Evolutionary conservation across 805 yeast species (phyloP), one percentile per base, ranked within the genome.

Genomic region (Suhomyces vadensis): DNA sequence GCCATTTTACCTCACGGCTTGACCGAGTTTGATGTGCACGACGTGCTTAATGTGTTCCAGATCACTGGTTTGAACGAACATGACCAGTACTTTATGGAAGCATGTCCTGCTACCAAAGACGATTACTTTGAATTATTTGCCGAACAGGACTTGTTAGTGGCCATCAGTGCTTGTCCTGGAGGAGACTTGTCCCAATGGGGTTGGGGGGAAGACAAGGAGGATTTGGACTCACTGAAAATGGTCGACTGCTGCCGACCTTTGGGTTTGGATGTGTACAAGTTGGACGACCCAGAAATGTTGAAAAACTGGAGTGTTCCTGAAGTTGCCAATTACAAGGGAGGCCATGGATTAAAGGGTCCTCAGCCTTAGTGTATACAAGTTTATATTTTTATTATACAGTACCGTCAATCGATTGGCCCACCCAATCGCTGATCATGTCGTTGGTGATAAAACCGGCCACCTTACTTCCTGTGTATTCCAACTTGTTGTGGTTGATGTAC

Each of bases 111-210:
- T 2, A 65, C 73, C 26, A 61, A 67, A 35, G 78, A 73, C 10
- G 87, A 82, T 54, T 80, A 78, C 58, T 81, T 82, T 53, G 87
- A 82, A 60, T 71, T 79, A 57, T 82, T 81, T 61, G 86, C 86
- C 3, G 87, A 82, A 54, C 78, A 77, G 37, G 87, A 82, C 54
- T 61, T 82, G 46, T 61, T 82, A 39, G 78, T 83, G 51, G 87
- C 87, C 6, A 73, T 82, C 38, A 74, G 81, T 43, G 82, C 86
- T 6, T 82, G 86, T 58, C 87, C 86, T 3, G 87, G 87, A 39
- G 87, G 87, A 22, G 87, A 82, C 59, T 64, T 82, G 47, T 77
- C 83, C 22, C 68, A 71, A 41, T 82, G 87, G 87, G 85, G 80
- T 37, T 82, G 87, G 87, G 86, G 86, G 44, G 85, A 79, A 58